These are phyloP conservation scores for Coemansia erecta DNA, from an alignment of 192 early-diverging fungal genomes.

Conservation along the genomic window DNA sequence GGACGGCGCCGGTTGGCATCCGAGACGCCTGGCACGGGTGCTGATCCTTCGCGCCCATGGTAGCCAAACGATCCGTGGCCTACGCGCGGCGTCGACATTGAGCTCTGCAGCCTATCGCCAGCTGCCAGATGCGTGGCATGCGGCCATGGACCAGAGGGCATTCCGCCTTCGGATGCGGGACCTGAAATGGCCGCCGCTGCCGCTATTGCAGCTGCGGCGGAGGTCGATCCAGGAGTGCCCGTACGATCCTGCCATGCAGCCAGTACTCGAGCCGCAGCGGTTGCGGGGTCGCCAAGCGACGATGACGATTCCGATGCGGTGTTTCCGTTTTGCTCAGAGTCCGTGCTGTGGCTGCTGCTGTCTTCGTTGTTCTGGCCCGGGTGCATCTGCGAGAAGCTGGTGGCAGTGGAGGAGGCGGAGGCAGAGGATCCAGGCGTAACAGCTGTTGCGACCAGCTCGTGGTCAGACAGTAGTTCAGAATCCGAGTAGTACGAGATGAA, in stretches of 20 bases:
- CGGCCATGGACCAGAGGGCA: too few relatives aligned
- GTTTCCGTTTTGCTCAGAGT: conserved; percentile 36
- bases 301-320: conserved; percentile 36
- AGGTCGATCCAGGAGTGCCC: conserved; percentile 4
- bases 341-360: conserved; percentile 34
- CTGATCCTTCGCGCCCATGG: conserved; percentile 31
- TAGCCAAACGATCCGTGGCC: conserved; percentile 15
- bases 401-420: conserved; percentile 14
- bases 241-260: conserved; percentile 51
- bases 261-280: conserved; percentile 50
- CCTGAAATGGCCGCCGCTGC: conserved; percentile 6
- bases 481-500: conserved; percentile 40
- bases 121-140: conserved; percentile 4
- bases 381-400: conserved; percentile 23
- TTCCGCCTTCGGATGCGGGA: too few relatives aligned
- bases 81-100: conserved; percentile 29
- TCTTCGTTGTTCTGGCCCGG: conserved; percentile 24
- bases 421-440: conserved; percentile 8
- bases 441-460: conserved; percentile 17
- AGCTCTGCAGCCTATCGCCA: conserved; percentile 21
- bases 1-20: conserved; percentile 19
- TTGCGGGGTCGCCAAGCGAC: conserved; percentile 46
- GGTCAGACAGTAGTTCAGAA: conserved; percentile 8
- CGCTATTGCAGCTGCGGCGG: conserved; percentile 9
- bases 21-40: conserved; percentile 20